Percentiles rank a stretch among this genome's conserved stretches.
phyloP scores from a whole-genome alignment of 495 filamentous ascomycete species.

The Elasticomyces elasticus region DNA sequence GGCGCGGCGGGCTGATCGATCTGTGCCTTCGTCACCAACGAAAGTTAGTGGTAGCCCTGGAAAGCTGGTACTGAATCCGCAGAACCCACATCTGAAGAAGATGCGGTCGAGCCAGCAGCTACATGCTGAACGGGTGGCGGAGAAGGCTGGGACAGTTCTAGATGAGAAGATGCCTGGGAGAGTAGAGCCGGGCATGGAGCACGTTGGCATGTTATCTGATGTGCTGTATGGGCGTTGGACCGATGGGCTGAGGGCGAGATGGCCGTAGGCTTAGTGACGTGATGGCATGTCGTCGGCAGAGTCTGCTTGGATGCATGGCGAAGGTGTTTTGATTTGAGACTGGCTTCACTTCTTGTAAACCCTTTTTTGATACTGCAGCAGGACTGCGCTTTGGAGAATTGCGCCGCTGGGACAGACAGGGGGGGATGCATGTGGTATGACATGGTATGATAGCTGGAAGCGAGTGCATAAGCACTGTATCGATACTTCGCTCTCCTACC shows the following conservation, averaged over 20 bases:
- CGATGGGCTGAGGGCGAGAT: constrained; percentile 70
- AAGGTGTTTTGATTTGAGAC: not conserved
- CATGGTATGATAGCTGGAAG: not conserved
- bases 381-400: too few relatives aligned
- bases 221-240: constrained; percentile 85
- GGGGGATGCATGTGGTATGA: too few relatives aligned
- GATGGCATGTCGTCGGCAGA: not conserved
- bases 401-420: too few relatives aligned
- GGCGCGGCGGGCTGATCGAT: constrained; percentile 1
- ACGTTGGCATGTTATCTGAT: constrained; percentile 78
- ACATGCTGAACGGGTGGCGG: not conserved
- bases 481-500: not conserved
- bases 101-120: constrained; percentile 20
- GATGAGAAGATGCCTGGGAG: constrained; percentile 26
- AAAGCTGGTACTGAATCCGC: constrained; percentile 67
- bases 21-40: constrained; percentile 11
- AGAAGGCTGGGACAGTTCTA: constrained; percentile 1
- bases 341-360: constrained; percentile 3
- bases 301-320: not conserved
- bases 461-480: not conserved
- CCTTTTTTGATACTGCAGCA: not conserved
- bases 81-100: constrained; percentile 75
- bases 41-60: constrained; percentile 35
- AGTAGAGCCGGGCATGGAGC: constrained; percentile 68
- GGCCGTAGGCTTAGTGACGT: constrained; percentile 41